Evolutionary conservation across 225 moss, liverwort and hornwort genomes (phyloP).

Genomic region (Thuidium tamariscinum): DNA sequence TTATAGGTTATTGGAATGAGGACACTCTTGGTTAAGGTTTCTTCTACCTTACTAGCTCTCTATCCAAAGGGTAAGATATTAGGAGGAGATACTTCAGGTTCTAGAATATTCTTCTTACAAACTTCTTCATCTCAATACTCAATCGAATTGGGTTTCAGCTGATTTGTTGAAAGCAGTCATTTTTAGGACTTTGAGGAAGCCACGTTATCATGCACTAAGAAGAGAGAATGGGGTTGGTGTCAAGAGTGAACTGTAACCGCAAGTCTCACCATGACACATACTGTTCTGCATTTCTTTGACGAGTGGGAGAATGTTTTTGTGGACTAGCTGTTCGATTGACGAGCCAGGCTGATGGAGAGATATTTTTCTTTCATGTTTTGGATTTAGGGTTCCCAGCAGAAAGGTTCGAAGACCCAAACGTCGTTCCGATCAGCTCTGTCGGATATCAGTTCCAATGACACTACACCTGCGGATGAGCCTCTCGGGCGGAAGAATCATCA

Average conservation of each 20-base stretch:
- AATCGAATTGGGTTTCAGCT: neutral
- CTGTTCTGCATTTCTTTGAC: neutral
- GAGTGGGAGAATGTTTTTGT: neutral
- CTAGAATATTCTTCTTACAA: neutral
- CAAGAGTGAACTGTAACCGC: neutral
- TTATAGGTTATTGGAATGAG: neutral
- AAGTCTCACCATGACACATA: neutral
- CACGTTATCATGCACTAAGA: neutral
- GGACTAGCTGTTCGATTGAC: neutral
- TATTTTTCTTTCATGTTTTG: neutral
- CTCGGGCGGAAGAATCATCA: neutral
- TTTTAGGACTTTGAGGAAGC: neutral
- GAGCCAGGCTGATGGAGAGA: neutral
- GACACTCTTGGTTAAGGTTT: neutral
- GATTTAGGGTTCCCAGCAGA: neutral
- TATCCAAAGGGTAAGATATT: neutral
- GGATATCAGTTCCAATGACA: neutral
- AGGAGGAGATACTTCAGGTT: neutral
- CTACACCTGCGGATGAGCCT: neutral
- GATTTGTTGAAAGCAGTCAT: neutral
- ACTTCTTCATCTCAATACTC: neutral
- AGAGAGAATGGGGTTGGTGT: neutral
- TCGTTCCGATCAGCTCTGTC: neutral
- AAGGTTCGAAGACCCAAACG: neutral
- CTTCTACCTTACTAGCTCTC: neutral